Conservation (phyloP, 495 filamentous ascomycete species). For the Pyronema omphalodes region DNA sequence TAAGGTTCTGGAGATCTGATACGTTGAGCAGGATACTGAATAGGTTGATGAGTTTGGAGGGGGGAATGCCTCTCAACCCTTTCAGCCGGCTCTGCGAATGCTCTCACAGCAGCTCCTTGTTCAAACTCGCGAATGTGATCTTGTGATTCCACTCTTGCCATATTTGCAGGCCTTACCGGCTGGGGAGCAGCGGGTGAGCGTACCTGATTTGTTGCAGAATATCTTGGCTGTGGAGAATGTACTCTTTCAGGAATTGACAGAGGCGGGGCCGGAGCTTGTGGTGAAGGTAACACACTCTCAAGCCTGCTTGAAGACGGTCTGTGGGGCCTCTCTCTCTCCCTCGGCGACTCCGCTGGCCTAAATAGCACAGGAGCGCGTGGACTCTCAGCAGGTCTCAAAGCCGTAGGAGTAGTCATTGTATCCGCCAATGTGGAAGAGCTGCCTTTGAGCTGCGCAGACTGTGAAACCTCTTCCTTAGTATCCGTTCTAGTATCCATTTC, state of each 20-base stretch:
- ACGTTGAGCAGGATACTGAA: constrained; percentile 3
- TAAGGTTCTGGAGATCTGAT: constrained; percentile 12
- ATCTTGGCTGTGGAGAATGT: not conserved
- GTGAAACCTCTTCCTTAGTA: not conserved
- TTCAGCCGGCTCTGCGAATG: not conserved
- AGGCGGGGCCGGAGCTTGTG: no score
- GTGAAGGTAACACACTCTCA: no score
- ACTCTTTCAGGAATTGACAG: not conserved
- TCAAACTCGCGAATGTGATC: constrained; percentile 18
- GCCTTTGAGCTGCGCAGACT: not conserved
- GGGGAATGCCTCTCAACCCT: not conserved
- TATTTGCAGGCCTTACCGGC: constrained; percentile 21
- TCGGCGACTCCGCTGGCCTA: not conserved
- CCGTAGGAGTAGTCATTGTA: not conserved
- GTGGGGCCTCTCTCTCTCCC: not conserved
- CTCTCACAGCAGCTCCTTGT: not conserved
- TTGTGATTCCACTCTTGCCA: constrained; percentile 23
- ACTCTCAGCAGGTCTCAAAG: not conserved
- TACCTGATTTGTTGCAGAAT: constrained; percentile 12
- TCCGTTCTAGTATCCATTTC: no score
- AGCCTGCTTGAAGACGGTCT: no score
- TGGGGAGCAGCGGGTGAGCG: constrained; percentile 21
- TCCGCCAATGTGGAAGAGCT: not conserved
- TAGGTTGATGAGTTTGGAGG: constrained; percentile 10
- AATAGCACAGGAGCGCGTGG: not conserved